Conservation (phyloP, 345 rosid genomes). For the Hibiscus mutabilis region DNA sequence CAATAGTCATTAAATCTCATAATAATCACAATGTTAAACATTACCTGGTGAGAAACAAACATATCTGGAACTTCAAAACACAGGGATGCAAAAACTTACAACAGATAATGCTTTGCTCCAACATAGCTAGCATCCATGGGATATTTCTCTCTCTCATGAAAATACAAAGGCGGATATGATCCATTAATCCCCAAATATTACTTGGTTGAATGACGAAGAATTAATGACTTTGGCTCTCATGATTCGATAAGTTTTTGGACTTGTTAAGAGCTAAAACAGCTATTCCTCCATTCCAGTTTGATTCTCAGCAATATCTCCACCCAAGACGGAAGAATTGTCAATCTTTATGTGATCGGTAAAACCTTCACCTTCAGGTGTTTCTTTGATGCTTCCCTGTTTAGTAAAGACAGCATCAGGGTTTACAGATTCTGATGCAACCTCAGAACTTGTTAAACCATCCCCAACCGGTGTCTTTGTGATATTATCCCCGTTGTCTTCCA, state of each 20-base stretch:
- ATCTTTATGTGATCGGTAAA: not conserved
- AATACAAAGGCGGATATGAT: not conserved
- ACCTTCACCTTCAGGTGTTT: constrained; percentile 15
- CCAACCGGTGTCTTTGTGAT: not conserved
- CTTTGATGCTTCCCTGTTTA: constrained; percentile 2
- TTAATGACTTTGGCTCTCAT: not conserved
- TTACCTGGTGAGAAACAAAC: constrained; percentile 5
- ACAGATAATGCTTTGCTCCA: not conserved
- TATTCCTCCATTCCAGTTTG: not conserved
- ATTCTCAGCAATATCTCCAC: not conserved
- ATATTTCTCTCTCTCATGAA: not conserved
- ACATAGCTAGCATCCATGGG: not conserved
- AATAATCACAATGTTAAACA: constrained; percentile 8
- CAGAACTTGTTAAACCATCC: constrained; percentile 8
- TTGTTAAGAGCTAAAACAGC: constrained; percentile 1
- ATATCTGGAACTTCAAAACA: constrained; percentile 1
- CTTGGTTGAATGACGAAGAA: not conserved
- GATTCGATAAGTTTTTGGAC: not conserved
- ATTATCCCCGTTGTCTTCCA: constrained; percentile 14
- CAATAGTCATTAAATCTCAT: not conserved
- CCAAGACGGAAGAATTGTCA: not conserved
- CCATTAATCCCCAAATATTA: not conserved
- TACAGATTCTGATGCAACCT: constrained; percentile 8
- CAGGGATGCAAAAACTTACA: constrained; percentile 6
- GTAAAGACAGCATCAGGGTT: constrained; percentile 2